phyloP scores from a whole-genome alignment of 2,329 filamentous ascomycete species.

The Stemphylium beticola region DNA sequence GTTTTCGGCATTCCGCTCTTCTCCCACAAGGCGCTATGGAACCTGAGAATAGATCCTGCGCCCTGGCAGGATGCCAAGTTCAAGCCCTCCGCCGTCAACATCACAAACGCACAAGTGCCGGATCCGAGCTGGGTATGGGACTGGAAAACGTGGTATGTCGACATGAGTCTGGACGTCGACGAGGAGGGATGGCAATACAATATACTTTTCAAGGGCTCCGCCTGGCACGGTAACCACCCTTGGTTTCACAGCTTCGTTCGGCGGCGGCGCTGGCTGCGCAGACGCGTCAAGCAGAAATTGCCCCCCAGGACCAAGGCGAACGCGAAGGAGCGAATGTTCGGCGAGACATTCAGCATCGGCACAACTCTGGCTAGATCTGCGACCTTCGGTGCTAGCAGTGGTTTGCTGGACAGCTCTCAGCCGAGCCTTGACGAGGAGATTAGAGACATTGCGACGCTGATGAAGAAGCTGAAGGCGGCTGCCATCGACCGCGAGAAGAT shows the following conservation, averaged over 20 bases:
- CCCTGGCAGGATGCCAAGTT: constrained; percentile 77
- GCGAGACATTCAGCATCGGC: constrained; percentile 48
- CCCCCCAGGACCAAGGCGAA: constrained; percentile 43
- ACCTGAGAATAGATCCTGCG: constrained; percentile 79
- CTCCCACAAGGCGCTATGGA: constrained; percentile 75
- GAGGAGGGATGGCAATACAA: constrained; percentile 97
- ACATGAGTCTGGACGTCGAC: constrained; percentile 82
- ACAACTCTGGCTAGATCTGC: constrained; percentile 42
- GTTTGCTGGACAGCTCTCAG: constrained; percentile 34
- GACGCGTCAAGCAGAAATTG: constrained; percentile 70
- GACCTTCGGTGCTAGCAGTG: constrained; percentile 55
- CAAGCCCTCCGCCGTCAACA: constrained; percentile 68
- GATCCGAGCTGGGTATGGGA: constrained; percentile 96
- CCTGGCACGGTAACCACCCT: constrained; percentile 84
- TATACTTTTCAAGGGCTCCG: constrained; percentile 71
- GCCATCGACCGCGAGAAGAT: constrained; percentile 92
- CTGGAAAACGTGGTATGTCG: constrained; percentile 73
- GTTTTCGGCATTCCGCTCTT: constrained; percentile 91
- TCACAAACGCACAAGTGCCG: constrained; percentile 86
- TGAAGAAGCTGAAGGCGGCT: constrained; percentile 70
- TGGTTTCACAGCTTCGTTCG: constrained; percentile 98
- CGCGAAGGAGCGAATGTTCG: constrained; percentile 42
- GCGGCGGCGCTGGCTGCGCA: constrained; percentile 83
- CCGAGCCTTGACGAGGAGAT: constrained; percentile 60
- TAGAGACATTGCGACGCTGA: constrained; percentile 70